phyloP scores from a whole-genome alignment of 2,329 filamentous ascomycete species.

The Colletotrichum aenigma region DNA sequence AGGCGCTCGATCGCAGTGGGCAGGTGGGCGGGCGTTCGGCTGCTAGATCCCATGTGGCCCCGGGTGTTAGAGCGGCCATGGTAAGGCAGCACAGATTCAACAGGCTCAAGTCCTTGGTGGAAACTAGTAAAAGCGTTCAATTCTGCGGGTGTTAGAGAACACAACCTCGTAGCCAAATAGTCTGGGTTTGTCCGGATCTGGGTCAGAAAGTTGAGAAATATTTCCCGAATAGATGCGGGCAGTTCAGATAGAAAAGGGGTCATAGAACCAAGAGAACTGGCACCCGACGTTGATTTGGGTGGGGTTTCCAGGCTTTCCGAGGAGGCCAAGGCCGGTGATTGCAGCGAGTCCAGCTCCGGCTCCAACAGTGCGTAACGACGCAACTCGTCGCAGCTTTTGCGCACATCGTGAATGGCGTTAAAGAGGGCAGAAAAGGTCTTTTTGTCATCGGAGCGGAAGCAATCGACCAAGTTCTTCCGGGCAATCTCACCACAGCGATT shows the following conservation, averaged over 20 bases:
- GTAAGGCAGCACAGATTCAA: conserved; percentile 82
- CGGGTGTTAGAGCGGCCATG: conserved; percentile 57
- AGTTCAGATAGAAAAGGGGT: conserved; percentile 73
- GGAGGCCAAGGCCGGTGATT: conserved; percentile 52
- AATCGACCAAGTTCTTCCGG: conserved; percentile 77
- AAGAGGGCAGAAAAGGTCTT: conserved; percentile 76
- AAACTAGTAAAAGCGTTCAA: conserved; percentile 78
- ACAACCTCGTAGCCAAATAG: conserved; percentile 84
- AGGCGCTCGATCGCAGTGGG: conserved; percentile 79
- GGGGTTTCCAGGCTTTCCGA: conserved; percentile 18
- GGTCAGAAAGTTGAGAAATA: conserved; percentile 79
- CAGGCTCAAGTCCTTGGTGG: conserved; percentile 78
- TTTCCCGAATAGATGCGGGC: conserved; percentile 74
- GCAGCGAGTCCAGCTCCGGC: conserved; percentile 70
- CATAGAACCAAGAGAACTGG: conserved; percentile 46
- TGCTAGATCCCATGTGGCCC: conserved; percentile 41
- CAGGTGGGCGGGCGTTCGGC: conserved; percentile 37
- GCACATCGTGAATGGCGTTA: conserved; percentile 79
- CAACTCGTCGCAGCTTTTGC: conserved; percentile 76
- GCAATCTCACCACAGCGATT: conserved; percentile 76
- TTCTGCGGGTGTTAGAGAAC: conserved; percentile 76
- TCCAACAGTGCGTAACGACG: conserved; percentile 74
- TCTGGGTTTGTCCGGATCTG: conserved; percentile 85
- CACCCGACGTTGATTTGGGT: conserved; percentile 19
- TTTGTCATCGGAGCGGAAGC: conserved; percentile 80